These are phyloP conservation scores for Symbiodinium pilosum DNA, from an alignment of 73 alveolate species.

Conservation along the genomic window DNA sequence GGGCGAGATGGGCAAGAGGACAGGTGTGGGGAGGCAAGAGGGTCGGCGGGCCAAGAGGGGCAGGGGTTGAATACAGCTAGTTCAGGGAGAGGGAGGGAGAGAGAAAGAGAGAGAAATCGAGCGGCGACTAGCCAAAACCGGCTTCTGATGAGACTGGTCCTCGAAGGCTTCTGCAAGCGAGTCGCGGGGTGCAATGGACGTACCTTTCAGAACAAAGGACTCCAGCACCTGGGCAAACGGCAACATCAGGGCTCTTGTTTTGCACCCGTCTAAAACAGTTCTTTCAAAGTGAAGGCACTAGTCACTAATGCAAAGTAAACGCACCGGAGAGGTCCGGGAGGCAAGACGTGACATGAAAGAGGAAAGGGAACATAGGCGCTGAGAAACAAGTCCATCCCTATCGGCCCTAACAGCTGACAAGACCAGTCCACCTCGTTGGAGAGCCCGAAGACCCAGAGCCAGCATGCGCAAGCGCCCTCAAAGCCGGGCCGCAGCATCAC, in stretches of 20 bases:
- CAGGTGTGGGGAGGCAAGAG: no score
- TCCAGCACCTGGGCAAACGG: neutral
- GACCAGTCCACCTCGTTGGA: neutral
- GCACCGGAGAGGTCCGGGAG: neutral
- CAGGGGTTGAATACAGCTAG: no score
- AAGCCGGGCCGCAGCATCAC: slow-evolving; percentile 95
- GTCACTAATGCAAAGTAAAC: neutral
- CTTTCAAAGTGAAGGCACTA: neutral
- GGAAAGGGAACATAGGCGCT: no score
- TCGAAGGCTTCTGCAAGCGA: slow-evolving; percentile 28
- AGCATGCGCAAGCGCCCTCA: slow-evolving; percentile 88
- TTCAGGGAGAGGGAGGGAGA: no score
- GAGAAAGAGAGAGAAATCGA: no score
- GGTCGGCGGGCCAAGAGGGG: no score
- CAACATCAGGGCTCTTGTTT: neutral
- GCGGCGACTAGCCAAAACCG: no score
- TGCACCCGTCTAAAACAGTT: neutral
- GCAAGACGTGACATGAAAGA: no score
- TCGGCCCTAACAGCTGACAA: neutral
- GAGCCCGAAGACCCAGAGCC: slow-evolving; percentile 12
- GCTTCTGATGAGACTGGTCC: no score
- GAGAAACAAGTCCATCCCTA: neutral
- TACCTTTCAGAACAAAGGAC: neutral
- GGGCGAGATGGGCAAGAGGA: no score
- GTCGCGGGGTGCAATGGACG: slow-evolving; percentile 13